Conservation (phyloP, 495 filamentous ascomycete genomes). For the Hypomontagnella monticulosa region DNA sequence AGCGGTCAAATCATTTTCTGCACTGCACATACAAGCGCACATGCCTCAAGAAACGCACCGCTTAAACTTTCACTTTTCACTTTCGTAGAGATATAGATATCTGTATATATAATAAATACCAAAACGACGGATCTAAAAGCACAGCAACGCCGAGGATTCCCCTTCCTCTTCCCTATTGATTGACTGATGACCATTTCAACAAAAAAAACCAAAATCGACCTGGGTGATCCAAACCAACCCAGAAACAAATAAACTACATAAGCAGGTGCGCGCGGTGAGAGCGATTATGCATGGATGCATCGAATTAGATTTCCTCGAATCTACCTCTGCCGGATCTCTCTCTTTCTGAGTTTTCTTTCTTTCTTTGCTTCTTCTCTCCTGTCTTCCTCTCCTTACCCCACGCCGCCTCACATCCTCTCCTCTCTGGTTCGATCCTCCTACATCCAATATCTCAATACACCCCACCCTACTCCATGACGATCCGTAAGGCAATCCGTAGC, state of each 20-base stretch:
- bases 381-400: not conserved
- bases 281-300: not conserved
- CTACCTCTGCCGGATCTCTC: not conserved
- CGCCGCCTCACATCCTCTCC: not conserved
- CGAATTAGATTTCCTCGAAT: slow-evolving; percentile 22
- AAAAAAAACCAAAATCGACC: not conserved
- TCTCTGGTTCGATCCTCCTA: not conserved
- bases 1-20: too few relatives aligned
- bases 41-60: too few relatives aligned
- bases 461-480: not conserved
- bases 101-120: too few relatives aligned
- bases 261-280: not conserved
- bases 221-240: not conserved
- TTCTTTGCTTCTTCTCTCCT: not conserved
- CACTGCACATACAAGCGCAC: too few relatives aligned
- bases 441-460: not conserved
- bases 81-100: too few relatives aligned
- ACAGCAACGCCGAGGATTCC: too few relatives aligned
- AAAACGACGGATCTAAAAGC: too few relatives aligned
- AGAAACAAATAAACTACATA: too few relatives aligned
- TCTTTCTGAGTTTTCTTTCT: not conserved
- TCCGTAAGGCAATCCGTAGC: not conserved
- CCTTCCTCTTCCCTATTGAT: not conserved
- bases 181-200: not conserved
- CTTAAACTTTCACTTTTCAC: too few relatives aligned